phyloP scores from a whole-genome alignment of 2,329 filamentous ascomycete species.

The Teratosphaeria epicoccoides region DNA sequence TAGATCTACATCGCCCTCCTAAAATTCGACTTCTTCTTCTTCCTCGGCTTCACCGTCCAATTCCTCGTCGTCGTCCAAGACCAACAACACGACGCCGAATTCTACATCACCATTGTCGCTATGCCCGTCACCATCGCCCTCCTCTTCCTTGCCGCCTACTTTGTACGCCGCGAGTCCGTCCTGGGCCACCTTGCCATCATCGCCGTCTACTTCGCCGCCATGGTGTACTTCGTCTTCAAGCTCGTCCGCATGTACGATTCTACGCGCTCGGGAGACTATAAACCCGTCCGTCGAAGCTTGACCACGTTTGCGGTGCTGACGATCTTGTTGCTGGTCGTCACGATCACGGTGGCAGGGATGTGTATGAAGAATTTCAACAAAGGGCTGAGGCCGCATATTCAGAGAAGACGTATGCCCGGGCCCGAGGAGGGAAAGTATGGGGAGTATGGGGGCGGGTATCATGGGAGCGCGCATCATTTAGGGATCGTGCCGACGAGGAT shows the following conservation, averaged over 20 bases:
- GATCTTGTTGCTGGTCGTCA: constrained; percentile 75
- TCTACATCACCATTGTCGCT: constrained; percentile 75
- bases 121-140: constrained; percentile 87
- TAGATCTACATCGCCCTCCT: constrained; percentile 95
- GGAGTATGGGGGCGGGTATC: background rate
- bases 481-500: constrained; percentile 3
- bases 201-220: constrained; percentile 71
- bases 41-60: constrained; percentile 95
- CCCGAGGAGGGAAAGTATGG: constrained; percentile 38
- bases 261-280: constrained; percentile 46
- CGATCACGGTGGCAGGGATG: constrained; percentile 74
- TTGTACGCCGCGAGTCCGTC: constrained; percentile 73
- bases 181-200: constrained; percentile 69
- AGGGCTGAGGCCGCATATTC: constrained; percentile 79
- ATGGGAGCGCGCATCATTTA: constrained; percentile 2
- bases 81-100: constrained; percentile 53
- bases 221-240: constrained; percentile 97
- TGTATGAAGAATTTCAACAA: constrained; percentile 87
- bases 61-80: constrained; percentile 90
- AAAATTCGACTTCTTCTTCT: constrained; percentile 99
- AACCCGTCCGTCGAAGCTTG: constrained; percentile 70
- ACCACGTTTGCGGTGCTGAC: constrained; percentile 93
- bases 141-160: constrained; percentile 72
- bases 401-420: constrained; percentile 42
- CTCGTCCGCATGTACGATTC: constrained; percentile 85